Base-by-base conservation (phyloP, 306 rosid species). In the Sindora glabra region DNA sequence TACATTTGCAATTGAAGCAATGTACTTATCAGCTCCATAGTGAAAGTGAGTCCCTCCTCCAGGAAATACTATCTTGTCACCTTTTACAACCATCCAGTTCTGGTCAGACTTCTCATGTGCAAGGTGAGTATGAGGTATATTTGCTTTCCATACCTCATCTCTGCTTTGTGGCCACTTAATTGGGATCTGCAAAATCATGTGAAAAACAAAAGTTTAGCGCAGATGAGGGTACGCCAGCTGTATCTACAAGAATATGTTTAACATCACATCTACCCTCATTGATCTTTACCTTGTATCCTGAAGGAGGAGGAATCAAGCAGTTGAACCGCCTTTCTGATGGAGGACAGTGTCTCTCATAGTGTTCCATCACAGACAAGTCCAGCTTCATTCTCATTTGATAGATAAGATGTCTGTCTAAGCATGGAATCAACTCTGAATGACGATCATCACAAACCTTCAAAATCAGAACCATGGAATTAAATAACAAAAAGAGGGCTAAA, bases 81-180 rank as follows among this genome's bases (percentile, higher is more conserved):
- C 79, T 68, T 74, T 74, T 48, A 67, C 79, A 67, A 67, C 13
- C 79, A 74, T 74, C 79, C 79, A 74, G 34, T 74, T 74, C 61
- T 74, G 79, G 51, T 74, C 79, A 49, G 79, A 74, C 48, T 74
- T 74, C 70, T 74, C 79, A 13, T 67, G 59, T 46, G 79, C 79
- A 54, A 74, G 79, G 56, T 74, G 79, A 55, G 74, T 74, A 27
- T 74, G 74, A 15, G 79, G 79, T 21, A 74, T 74, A 29, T 74
- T 74, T 54, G 56, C 70, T 67, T 74, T 74, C 74, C 79, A 74
- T 23, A 68, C 79, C 66, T 74, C 79, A 64, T 74, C 79, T 51
- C 79, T 67, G 45, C 79, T 74, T 11, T 61, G 62, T 39, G 79
- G 79, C 74, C 79, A 74, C 60, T 68, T 74, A 54, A 67, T 23